Base-by-base conservation (phyloP, 495 filamentous ascomycete species). In the Xylaria grammica region DNA sequence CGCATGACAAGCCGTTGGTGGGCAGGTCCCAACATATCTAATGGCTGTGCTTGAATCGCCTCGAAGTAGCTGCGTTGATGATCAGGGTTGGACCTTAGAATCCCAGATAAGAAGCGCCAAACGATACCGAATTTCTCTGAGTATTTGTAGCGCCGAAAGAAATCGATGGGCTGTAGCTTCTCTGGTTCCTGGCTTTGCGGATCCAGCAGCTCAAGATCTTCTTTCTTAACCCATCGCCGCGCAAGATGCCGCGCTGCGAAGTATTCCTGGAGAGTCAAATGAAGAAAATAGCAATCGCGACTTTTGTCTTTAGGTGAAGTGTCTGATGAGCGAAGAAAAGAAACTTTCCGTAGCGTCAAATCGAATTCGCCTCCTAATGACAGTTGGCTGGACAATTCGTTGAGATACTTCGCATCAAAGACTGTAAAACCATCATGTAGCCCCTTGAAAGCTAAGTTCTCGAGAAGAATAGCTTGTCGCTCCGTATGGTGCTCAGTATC, bases 241-340 rank as follows among this genome's bases (percentile, higher is more conserved):
- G 9, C 29, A 10, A 51, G 48, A 29, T 51, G 15, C 6, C 48
- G 48, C 5, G 48, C 48, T 10, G 48, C 48, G 13, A 51, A 51
- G 11, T 51, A 51, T 51, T 51, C 74, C 58, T 76, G 74, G 46
- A 72, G 67, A 3, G 74, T 77, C 38, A 77, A 60, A 53, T 77
- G 74, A 8, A 78, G 38, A 54, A 79, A 78, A 54, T 79, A 65
- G 49, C 75, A 77, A 56, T 17, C 68, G 29, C 11, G 55, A 53
- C 29, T n/a, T 15, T 42, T 27, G 24, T 38, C 40, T 15, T 17
- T 38, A 3, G 4, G 29, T 17, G 15, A 52, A 32, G 17, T 30
- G 48, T 51, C 50, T 30, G 50, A 52, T 52, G 50, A 34, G 9
- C 27, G 50, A 34, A 52, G 26, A 52, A 52, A 52, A 17, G 50